phyloP scores from a whole-genome alignment of 176 grass and related monocot species.

The Oryza rufipogon region DNA sequence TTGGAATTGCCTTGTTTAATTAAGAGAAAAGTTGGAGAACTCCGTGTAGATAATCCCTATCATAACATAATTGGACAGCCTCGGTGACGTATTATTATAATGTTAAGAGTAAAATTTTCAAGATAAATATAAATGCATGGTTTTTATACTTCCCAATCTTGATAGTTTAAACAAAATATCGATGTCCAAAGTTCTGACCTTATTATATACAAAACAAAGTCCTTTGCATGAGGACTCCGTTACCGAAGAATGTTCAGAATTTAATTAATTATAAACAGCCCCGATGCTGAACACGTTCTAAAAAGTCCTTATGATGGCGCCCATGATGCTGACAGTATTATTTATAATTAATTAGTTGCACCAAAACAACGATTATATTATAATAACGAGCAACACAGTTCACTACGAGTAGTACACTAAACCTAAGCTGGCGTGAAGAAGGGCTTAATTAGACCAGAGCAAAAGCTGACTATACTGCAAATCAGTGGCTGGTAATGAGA shows the following conservation, averaged over 20 bases:
- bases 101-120: not conserved
- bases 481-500: not conserved
- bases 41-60: not conserved
- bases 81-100: no score
- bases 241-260: not conserved
- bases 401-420: not conserved
- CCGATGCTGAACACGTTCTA: not conserved
- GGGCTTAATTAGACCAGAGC: constrained; percentile 1
- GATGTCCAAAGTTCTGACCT: not conserved
- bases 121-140: not conserved
- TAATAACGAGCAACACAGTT: not conserved
- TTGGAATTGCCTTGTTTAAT: not conserved
- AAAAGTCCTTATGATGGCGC: constrained; percentile 28
- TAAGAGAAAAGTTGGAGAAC: not conserved
- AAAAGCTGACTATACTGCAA: constrained; percentile 14
- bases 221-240: not conserved
- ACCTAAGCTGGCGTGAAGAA: constrained; percentile 3
- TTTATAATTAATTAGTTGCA: constrained; percentile 9
- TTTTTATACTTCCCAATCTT: not conserved
- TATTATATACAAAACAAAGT: not conserved
- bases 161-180: not conserved
- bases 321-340: constrained; percentile 5
- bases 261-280: constrained; percentile 12
- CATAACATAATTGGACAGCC: no score
- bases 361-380: not conserved